Evolutionary conservation across 768 basidiomycete genomes (phyloP).

Genomic region (Kwoniella botswanensis): DNA sequence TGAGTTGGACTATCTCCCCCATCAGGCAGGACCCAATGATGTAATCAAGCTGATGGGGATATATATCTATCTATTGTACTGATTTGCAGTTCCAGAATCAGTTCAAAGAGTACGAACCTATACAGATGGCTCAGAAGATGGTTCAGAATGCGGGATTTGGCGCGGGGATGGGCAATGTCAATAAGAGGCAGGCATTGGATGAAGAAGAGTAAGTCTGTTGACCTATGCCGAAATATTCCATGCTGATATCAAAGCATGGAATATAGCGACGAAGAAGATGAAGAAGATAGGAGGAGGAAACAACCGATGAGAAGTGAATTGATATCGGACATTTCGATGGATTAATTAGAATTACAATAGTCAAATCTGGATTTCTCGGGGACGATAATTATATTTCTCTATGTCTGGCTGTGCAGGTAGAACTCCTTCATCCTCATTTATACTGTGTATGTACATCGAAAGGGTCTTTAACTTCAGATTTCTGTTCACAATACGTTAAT

Average conservation of each 20-base stretch:
- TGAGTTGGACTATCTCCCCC: constrained; percentile 29
- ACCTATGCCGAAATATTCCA: too few relatives aligned
- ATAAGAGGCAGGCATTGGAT: constrained; percentile 13
- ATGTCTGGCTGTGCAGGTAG: too few relatives aligned
- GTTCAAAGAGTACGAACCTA: constrained; percentile 52
- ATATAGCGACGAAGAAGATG: constrained; percentile 7
- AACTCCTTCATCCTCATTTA: too few relatives aligned
- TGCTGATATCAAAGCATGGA: too few relatives aligned
- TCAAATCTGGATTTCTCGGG: too few relatives aligned
- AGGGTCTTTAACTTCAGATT: too few relatives aligned
- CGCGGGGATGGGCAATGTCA: background rate
- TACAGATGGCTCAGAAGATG: constrained; percentile 46
- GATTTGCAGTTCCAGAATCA: constrained; percentile 39
- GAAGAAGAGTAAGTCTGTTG: constrained; percentile 18
- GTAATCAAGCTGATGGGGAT: too few relatives aligned
- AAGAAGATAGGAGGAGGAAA: constrained; percentile 21
- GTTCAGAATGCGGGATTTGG: constrained; percentile 18
- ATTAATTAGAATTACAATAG: background rate
- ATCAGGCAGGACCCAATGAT: too few relatives aligned
- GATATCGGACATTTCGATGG: constrained; percentile 19
- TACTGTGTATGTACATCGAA: too few relatives aligned
- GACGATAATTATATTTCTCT: too few relatives aligned
- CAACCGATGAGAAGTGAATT: constrained; percentile 13
- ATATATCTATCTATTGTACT: too few relatives aligned
- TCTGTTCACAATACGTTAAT: background rate